These are phyloP conservation scores for Saccharomycopsis schoenii DNA, from an alignment of 805 yeast species.

Conservation along the genomic window DNA sequence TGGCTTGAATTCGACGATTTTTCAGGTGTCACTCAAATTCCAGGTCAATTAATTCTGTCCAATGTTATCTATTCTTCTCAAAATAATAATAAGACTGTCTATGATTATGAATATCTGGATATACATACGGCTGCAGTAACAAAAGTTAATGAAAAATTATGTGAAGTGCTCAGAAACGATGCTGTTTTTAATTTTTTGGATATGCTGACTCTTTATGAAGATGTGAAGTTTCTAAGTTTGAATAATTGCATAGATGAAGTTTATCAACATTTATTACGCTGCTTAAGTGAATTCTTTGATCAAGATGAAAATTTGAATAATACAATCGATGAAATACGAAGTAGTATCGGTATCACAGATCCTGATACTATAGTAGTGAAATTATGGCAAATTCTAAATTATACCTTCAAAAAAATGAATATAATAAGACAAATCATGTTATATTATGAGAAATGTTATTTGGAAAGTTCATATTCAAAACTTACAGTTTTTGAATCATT, in stretches of 20 bases:
- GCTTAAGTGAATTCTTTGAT: constrained; percentile 1
- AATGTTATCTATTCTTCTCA: background rate
- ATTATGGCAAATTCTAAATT: constrained; percentile 3
- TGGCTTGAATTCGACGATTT: background rate
- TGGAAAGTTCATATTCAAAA: constrained; percentile 7
- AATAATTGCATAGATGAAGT: background rate
- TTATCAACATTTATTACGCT: background rate
- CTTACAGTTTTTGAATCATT: constrained; percentile 7
- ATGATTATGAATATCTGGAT: background rate
- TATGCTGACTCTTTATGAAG: background rate
- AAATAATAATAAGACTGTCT: background rate
- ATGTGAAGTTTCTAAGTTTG: background rate
- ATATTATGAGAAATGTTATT: constrained; percentile 5
- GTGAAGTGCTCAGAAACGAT: background rate
- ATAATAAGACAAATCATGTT: constrained; percentile 1
- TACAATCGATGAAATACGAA: background rate
- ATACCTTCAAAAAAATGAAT: constrained; percentile 7
- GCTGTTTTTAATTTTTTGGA: background rate
- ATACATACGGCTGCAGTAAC: background rate
- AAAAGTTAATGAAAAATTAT: background rate
- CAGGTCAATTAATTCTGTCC: background rate
- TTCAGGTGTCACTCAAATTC: background rate
- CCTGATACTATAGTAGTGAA: background rate
- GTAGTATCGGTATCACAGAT: background rate
- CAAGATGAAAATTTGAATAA: background rate